These are phyloP conservation scores for Gigaspora rosea DNA, from an alignment of 192 early-diverging fungal species.

Conservation along the genomic window DNA sequence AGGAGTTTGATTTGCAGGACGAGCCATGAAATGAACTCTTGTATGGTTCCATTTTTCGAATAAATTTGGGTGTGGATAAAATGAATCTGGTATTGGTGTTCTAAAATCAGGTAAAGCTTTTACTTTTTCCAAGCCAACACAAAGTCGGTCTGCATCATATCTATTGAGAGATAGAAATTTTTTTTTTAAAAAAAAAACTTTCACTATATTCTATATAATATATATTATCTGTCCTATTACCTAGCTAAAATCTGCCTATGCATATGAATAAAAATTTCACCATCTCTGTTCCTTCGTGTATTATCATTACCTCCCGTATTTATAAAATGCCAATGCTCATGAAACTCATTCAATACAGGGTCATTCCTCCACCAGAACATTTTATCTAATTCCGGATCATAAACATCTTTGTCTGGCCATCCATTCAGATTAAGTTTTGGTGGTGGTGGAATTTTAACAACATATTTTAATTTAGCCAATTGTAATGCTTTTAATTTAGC, in stretches of 20 bases:
- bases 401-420: slow-evolving; percentile 10
- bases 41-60: not conserved
- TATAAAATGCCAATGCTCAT: slow-evolving; percentile 10
- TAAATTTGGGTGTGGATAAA: not conserved
- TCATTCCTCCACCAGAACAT: slow-evolving; percentile 22
- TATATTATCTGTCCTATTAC: not conserved
- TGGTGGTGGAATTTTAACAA: not conserved
- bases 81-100: not conserved
- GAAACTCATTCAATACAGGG: slow-evolving; percentile 8
- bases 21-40: not conserved
- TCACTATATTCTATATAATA: not conserved
- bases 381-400: slow-evolving; percentile 3
- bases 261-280: slow-evolving; percentile 20
- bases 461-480: too few species aligned
- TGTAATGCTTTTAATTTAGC: too few species aligned
- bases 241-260: slow-evolving; percentile 2
- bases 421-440: not conserved
- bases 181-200: too few species aligned
- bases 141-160: slow-evolving; percentile 17
- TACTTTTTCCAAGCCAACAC: not conserved
- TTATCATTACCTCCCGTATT: not conserved
- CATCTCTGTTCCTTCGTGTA: not conserved
- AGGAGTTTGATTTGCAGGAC: not conserved
- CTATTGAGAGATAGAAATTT: not conserved
- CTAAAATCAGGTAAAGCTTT: not conserved